A percentile compares a stretch with the other conserved stretches of the same genome.
Evolutionary conservation across 140 eudicot species (phyloP).

Genomic region (Bidens hawaiensis): DNA sequence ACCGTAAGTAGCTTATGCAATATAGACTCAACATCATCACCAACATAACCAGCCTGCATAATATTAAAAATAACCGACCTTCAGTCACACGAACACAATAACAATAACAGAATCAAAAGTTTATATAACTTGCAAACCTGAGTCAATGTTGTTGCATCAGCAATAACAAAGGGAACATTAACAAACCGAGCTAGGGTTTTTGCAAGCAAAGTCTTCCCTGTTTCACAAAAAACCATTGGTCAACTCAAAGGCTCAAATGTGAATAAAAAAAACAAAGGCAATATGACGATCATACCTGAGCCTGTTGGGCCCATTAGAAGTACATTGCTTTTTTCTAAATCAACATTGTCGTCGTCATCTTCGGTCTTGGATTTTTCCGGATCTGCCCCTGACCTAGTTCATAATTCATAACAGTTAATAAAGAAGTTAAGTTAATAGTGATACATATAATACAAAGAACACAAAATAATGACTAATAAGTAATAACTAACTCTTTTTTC

Average conservation of each 20-base stretch:
- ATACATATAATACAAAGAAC: neutral
- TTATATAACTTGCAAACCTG: conserved; percentile 43
- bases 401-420: no score
- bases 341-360: conserved; percentile 85
- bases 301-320: conserved; percentile 99
- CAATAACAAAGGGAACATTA: conserved; percentile 92
- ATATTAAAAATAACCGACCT: conserved; percentile 10
- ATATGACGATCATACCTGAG: conserved; percentile 59
- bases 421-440: conserved; percentile 22
- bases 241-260: no score
- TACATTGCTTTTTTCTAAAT: conserved; percentile 92
- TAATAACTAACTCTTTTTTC: conserved; percentile 72
- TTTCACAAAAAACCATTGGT: conserved; percentile 16
- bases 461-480: neutral
- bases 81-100: conserved; percentile 13
- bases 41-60: conserved; percentile 98
- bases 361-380: conserved; percentile 28
- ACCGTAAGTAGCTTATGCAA: conserved; percentile 92
- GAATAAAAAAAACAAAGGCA: conserved; percentile 2
- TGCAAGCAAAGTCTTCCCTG: conserved; percentile 94
- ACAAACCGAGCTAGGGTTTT: conserved; percentile 94
- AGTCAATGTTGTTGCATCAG: conserved; percentile 92
- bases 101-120: neutral
- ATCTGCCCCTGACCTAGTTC: conserved; percentile 71
- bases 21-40: conserved; percentile 97